Conservation (phyloP, 2,329 filamentous ascomycete species). For the Coniochaeta hoffmannii region DNA sequence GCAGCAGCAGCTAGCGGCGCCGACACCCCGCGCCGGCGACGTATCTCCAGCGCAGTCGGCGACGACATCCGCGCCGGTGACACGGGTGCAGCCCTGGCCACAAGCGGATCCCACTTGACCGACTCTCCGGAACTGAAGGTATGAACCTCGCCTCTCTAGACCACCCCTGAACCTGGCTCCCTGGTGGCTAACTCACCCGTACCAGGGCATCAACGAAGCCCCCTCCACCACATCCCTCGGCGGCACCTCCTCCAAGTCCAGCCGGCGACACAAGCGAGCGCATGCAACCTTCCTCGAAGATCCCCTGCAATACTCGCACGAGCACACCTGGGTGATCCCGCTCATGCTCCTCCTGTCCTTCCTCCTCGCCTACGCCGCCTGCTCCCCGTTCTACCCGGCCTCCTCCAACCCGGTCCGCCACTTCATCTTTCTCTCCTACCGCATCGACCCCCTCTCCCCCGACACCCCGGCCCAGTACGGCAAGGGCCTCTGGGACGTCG, state of each 20-base stretch:
- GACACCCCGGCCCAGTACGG: slow-evolving; percentile 62
- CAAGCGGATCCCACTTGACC: slow-evolving; percentile 39
- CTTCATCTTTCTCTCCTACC: slow-evolving; percentile 89
- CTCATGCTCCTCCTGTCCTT: slow-evolving; percentile 59
- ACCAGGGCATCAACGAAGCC: slow-evolving; percentile 14
- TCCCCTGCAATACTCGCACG: slow-evolving; percentile 41
- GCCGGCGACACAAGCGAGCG: too few species aligned
- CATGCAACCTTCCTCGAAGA: slow-evolving; percentile 46
- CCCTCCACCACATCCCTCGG: slow-evolving; percentile 14
- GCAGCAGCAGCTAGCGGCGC: slow-evolving; percentile 25
- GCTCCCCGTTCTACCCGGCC: slow-evolving; percentile 72
- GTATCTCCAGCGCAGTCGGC: slow-evolving; percentile 49
- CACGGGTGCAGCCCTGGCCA: slow-evolving; percentile 46
- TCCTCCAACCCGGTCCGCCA: slow-evolving; percentile 70
- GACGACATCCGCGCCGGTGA: slow-evolving; percentile 47
- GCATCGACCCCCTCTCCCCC: slow-evolving; percentile 45
- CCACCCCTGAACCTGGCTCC: slow-evolving; percentile 5
- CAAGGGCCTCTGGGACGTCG: slow-evolving; percentile 80
- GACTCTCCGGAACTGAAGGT: slow-evolving; percentile 5
- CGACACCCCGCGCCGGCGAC: slow-evolving; percentile 34
- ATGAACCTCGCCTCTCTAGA: background rate
- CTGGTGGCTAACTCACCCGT: background rate
- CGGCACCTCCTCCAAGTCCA: slow-evolving; percentile 45
- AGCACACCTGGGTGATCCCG: slow-evolving; percentile 58
- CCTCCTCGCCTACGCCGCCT: slow-evolving; percentile 59